Evolutionary conservation across 2,329 filamentous ascomycete species (phyloP), one percentile per base, ranked within the genome.

Genomic region (Ophiocordyceps australis): DNA sequence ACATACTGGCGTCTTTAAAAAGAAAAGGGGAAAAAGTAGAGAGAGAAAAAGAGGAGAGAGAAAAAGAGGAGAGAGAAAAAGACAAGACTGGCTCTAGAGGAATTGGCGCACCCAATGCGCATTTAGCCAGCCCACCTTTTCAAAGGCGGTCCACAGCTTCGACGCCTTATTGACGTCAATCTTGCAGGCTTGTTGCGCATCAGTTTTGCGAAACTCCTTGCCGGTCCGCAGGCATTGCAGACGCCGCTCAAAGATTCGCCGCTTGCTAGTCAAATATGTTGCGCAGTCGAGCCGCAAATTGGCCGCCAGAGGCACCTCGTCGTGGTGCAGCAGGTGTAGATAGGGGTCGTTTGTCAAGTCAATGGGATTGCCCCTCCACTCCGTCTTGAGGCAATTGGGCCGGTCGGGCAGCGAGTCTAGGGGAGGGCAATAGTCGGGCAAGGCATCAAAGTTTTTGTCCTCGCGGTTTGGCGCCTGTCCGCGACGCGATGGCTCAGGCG

Each of bases 151-250:
- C 79, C 82, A 93, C 24, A 95, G 61, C 49, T 86, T 86, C 36
- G 81, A 91, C 4, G 85, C 82, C 59, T 94, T 95, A 60, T 94
- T 94, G 47, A 95, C 86, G 41, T 95, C 86, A 35, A 94, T 93
- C 58, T 91, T 91, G 64, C 82, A 92, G n/a, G 81, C 82, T 47
- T 92, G 80, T 49, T 95, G 86, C 5, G 83, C 82, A 45, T 93
- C 81, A 2, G 86, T 95, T 65, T 93, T 93, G 47, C 81, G 74
- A 49, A 93, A 94, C 41, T 85, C 78, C 50, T 91, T 89, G 44
- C 66, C 65, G 19, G 69, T 71, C 29, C 57, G 54, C 3, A 73
- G 66, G 31, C 65, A 68, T 26, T 76, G 67, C 18, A 86, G 65
- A 21, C 80, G 71, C 25, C 72, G 71, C 28, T 75, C 60, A 47